phyloP scores from a whole-genome alignment of 1,139 yeast genomes.

The Magnusiomyces clavatus region DNA sequence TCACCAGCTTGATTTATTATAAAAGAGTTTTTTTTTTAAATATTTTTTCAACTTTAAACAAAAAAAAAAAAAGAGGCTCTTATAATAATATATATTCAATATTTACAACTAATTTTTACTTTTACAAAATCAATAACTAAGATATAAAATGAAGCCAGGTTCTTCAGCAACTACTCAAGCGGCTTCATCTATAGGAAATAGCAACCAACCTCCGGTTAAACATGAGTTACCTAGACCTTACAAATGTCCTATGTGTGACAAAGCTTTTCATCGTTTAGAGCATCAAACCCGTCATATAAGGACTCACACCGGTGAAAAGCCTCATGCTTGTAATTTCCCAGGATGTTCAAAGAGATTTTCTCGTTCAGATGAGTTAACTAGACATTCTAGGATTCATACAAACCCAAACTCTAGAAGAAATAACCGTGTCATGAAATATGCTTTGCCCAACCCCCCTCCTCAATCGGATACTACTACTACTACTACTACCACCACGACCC shows the following conservation, averaged over 20 bases:
- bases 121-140: no score
- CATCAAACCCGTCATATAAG: slow-evolving; percentile 92
- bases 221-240: slow-evolving; percentile 56
- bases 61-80: no score
- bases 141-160: no score
- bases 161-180: no score
- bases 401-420: slow-evolving; percentile 64
- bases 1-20: no score
- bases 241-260: slow-evolving; percentile 84
- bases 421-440: slow-evolving; percentile 26
- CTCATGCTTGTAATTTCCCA: slow-evolving; percentile 80
- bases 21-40: no score
- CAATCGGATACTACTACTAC: neutral
- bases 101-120: no score
- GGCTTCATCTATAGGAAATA: no score
- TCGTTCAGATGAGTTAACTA: slow-evolving; percentile 81
- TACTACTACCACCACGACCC: neutral
- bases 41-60: no score
- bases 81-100: no score
- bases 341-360: slow-evolving; percentile 83
- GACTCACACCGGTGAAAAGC: slow-evolving; percentile 94
- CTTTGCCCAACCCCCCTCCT: slow-evolving; percentile 17
- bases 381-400: slow-evolving; percentile 82
- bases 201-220: slow-evolving; percentile 15
- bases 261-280: slow-evolving; percentile 86